Base-by-base conservation (phyloP, 1,139 yeast species). In the Yamadazyma friedrichii region DNA sequence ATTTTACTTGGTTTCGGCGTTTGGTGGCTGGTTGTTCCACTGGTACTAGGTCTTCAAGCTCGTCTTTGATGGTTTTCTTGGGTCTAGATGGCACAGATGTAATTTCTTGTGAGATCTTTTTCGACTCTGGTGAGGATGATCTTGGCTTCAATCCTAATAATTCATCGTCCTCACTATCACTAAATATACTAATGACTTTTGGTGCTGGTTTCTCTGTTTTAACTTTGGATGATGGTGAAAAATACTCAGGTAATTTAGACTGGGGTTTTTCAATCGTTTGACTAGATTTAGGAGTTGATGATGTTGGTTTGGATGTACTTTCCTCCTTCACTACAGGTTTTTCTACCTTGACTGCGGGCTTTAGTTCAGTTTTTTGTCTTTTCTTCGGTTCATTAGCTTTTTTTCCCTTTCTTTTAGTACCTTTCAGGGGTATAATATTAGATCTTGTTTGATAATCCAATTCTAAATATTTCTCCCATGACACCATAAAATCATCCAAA, bases 401-500 rank as follows among this genome's bases (percentile, higher is more conserved):
- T 51, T 58, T 61, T 26, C 54, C 57, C 37, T 59, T 61, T 47
- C 58, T 59, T 52, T 64, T 61, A 6, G 61, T 52, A 15, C 60
- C 59, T 41, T 61, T 65, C 50, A 51, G 53, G 6, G 65, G 62
- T 5, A 61, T 53, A 47, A 65, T 46, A 30, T 53, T 59, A 15
- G 64, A 53, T 44, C 74, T 61, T 32, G 62, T 68, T 30, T 51
- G 50, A 35, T 49, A 56, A 46, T 71, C 77, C 6, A 50, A 56
- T 9, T 56, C 59, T 45, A 73, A 66, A 59, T 87, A 88, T 41
- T 73, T 67, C 1, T 82, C 76, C 84, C 94, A 93, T 10, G 75
- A 77, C 5, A 51, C 68, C 49, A 79, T 57, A 59, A 93, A 93
- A 1, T 65, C 82, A 45, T 88, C 95, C 53, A 93, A 71, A 60